Evolutionary conservation across 1,284 basidiomycete species (phyloP), one percentile per base, ranked within the genome.

Genomic region (Sutorius eximius): DNA sequence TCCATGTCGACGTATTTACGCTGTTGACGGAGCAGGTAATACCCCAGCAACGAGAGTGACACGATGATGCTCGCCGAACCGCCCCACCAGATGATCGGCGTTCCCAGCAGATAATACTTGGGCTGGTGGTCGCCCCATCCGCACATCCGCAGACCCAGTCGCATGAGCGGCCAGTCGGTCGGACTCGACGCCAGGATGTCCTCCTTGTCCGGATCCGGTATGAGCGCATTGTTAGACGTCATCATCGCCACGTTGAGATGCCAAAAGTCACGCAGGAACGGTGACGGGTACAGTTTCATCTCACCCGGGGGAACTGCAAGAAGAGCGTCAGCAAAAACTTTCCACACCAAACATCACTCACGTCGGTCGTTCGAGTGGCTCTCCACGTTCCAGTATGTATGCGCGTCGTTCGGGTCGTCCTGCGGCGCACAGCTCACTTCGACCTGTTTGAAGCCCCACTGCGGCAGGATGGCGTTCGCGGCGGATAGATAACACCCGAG

Each of bases 161-260:
- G 85, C 45, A 98, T 79, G 76, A 90, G 89, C 0, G 96, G 96
- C 96, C 97, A 99, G 70, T 99, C 95, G 45, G 82, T 80, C 0
- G 96, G 95, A 63, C 83, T 85, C 34, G 93, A 96, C 0, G 96
- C 95, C 49, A 99, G 84, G 63, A 98, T 93, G 70, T 99, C 96
- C 63, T 95, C 93, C 76, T 99, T 99, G 78, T 99, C 96, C 0
- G 95, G 92, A 66, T 99, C 95, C 0, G 96, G 96, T 43, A 98
- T 76, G 51, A 99, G 86, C 0, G 97, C 95, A 71, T 99, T 99
- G 79, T 99, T 99, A 5, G 95, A 97, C 0, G 95, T 98, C 93
- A 97, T 96, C 97, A 99, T 99, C 15, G 95, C 96, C 15, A 99
- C 93, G 67, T 99, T 99, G 55, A 99, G 84, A 72, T 99, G 96